Evolutionary conservation across 768 basidiomycete genomes (phyloP).

Genomic region (Rhodotorula diobovata): DNA sequence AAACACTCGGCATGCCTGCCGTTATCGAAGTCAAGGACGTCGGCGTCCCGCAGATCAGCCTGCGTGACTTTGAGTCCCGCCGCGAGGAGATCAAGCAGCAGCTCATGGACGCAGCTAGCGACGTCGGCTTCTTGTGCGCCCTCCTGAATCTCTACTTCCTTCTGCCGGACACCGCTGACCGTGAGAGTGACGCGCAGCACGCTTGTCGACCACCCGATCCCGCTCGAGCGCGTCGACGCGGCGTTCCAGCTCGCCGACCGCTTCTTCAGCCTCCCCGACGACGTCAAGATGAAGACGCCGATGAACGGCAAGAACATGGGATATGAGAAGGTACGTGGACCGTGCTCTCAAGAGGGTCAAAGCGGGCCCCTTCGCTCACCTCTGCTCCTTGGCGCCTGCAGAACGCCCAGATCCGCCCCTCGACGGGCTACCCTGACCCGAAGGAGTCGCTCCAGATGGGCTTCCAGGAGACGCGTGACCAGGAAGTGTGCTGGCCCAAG

Average conservation of each 20-base stretch:
- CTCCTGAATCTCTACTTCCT: not conserved
- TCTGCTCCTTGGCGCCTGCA: not conserved
- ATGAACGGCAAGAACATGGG: constrained; percentile 33
- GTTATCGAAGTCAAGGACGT: not conserved
- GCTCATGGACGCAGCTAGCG: constrained; percentile 39
- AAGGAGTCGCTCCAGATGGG: constrained; percentile 44
- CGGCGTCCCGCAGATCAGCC: constrained; percentile 38
- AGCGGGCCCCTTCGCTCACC: too few relatives aligned
- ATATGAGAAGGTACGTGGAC: not conserved
- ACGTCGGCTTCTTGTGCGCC: constrained; percentile 45
- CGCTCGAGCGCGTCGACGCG: constrained; percentile 38
- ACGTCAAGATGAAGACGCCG: constrained; percentile 42
- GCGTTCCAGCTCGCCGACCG: constrained; percentile 37
- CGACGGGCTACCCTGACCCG: constrained; percentile 44
- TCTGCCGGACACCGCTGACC: too few relatives aligned
- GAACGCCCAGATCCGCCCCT: constrained; percentile 40
- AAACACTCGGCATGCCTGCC: constrained; percentile 5
- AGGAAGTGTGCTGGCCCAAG: constrained; percentile 35
- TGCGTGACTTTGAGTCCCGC: constrained; percentile 42
- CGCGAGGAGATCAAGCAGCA: constrained; percentile 42
- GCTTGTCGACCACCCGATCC: constrained; percentile 43
- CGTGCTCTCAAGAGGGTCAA: too few relatives aligned
- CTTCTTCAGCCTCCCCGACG: constrained; percentile 42
- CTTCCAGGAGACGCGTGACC: constrained; percentile 33
- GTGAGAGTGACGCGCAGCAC: constrained; percentile 18